Conservation (phyloP, 2,329 filamentous ascomycete genomes). For the Hypoxylon sp. region DNA sequence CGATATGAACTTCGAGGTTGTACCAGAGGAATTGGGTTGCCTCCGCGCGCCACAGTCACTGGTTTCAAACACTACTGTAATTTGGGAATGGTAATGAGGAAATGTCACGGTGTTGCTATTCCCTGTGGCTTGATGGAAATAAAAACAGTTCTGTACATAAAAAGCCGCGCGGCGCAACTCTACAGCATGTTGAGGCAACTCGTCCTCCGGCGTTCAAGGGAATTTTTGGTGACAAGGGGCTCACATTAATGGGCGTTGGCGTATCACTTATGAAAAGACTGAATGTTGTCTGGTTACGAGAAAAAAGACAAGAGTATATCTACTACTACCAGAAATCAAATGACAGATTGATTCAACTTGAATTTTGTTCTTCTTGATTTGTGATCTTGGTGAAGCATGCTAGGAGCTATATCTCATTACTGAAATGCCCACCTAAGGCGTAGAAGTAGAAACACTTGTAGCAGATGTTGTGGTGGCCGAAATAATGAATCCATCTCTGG, state of each 20-base stretch:
- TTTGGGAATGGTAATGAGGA: conserved; percentile 30
- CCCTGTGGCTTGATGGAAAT: conserved; percentile 6
- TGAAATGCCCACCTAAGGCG: neutral
- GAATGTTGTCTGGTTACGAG: conserved; percentile 39
- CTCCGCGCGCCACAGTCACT: neutral
- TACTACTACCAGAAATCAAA: conserved; percentile 25
- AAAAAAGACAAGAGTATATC: conserved; percentile 6
- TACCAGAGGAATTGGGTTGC: conserved; percentile 1
- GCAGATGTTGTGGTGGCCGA: neutral
- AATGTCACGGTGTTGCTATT: neutral
- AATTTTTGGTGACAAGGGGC: conserved; percentile 32
- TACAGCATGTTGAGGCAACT: conserved; percentile 42
- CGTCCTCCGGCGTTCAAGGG: conserved; percentile 41
- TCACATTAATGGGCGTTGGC: conserved; percentile 33
- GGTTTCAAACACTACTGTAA: conserved; percentile 2
- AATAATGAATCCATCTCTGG: neutral
- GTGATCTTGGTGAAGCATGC: neutral
- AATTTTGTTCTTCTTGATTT: neutral
- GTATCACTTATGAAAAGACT: conserved; percentile 40
- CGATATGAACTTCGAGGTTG: neutral
- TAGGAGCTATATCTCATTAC: neutral
- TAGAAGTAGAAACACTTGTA: neutral
- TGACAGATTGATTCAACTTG: conserved; percentile 20
- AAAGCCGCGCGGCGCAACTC: conserved; percentile 15
- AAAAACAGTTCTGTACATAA: conserved; percentile 40